Evolutionary conservation across 2,329 filamentous ascomycete species (phyloP).

Genomic region (Paracorniculantispora psalliotae): DNA sequence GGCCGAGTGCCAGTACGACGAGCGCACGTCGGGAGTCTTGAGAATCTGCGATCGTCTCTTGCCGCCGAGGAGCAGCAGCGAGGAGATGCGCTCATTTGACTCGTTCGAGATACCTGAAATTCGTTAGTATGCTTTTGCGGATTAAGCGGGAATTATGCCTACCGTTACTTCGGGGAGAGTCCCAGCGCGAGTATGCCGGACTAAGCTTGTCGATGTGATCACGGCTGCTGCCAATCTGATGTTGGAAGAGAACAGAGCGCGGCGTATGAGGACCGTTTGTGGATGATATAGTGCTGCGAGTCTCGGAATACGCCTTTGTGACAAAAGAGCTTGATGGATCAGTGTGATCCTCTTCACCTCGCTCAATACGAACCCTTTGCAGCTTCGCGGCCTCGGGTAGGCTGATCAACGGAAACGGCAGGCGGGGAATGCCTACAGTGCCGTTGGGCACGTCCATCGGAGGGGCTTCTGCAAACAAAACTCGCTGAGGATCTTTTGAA

Average conservation of each 20-base stretch:
- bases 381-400: constrained; percentile 32
- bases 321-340: constrained; percentile 25
- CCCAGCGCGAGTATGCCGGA: constrained; percentile 5
- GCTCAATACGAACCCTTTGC: constrained; percentile 27
- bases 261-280: constrained; percentile 23
- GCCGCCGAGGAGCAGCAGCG: constrained; percentile 1
- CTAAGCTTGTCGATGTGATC: background rate
- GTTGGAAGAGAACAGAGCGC: constrained; percentile 17
- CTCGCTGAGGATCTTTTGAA: background rate
- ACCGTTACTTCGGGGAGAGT: constrained; percentile 5
- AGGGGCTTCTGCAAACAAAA: background rate
- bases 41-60: constrained; percentile 3
- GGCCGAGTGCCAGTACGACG: constrained; percentile 6
- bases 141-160: too few relatives aligned
- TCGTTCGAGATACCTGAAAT: background rate
- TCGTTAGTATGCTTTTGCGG: background rate
- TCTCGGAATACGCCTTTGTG: constrained; percentile 24
- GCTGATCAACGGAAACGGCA: constrained; percentile 34
- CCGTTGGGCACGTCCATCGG: background rate
- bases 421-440: constrained; percentile 19
- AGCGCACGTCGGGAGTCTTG: constrained; percentile 5
- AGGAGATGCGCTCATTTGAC: constrained; percentile 8
- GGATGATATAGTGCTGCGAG: constrained; percentile 28
- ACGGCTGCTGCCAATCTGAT: background rate
- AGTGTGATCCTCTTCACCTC: constrained; percentile 35